Conservation (phyloP, 805 yeast species). For the Yamadazyma sp. region DNA sequence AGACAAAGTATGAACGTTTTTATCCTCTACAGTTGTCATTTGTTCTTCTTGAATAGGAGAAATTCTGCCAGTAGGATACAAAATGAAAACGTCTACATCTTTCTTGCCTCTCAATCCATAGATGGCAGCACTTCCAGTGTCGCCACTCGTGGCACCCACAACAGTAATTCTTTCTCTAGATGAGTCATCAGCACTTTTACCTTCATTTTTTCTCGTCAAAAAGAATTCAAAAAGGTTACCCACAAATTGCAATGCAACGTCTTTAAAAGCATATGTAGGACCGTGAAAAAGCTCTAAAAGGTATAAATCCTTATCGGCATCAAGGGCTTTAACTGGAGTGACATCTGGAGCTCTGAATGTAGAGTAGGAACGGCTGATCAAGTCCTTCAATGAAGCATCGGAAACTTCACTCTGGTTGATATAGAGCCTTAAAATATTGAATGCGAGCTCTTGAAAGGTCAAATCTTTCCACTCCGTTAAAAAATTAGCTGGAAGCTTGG, state of each 20-base stretch:
- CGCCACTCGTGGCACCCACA: constrained; percentile 99
- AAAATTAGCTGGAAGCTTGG: constrained; percentile 58
- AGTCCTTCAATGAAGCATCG: constrained; percentile 57
- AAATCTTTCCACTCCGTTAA: constrained; percentile 68
- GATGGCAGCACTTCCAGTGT: constrained; percentile 98
- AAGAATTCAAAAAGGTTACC: constrained; percentile 96
- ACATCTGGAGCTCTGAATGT: constrained; percentile 88
- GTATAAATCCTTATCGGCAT: constrained; percentile 54
- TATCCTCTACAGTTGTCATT: constrained; percentile 94
- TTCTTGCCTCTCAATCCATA: constrained; percentile 96
- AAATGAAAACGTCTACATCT: constrained; percentile 94
- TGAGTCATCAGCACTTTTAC: constrained; percentile 45
- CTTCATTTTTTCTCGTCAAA: constrained; percentile 68
- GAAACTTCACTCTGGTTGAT: constrained; percentile 74
- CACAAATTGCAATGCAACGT: constrained; percentile 96
- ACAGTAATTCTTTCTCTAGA: constrained; percentile 81
- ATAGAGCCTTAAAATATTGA: constrained; percentile 79
- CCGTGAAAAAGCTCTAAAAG: constrained; percentile 96
- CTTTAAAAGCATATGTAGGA: constrained; percentile 98
- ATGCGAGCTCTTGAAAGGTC: constrained; percentile 84
- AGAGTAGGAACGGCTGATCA: constrained; percentile 75
- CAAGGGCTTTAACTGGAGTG: constrained; percentile 77
- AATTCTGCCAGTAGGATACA: constrained; percentile 96
- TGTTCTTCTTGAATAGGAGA: constrained; percentile 98
- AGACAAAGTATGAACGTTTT: constrained; percentile 90